These are phyloP conservation scores for Elongisporangium anandrum DNA, from an alignment of 352 stramenopile species.

Conservation along the genomic window DNA sequence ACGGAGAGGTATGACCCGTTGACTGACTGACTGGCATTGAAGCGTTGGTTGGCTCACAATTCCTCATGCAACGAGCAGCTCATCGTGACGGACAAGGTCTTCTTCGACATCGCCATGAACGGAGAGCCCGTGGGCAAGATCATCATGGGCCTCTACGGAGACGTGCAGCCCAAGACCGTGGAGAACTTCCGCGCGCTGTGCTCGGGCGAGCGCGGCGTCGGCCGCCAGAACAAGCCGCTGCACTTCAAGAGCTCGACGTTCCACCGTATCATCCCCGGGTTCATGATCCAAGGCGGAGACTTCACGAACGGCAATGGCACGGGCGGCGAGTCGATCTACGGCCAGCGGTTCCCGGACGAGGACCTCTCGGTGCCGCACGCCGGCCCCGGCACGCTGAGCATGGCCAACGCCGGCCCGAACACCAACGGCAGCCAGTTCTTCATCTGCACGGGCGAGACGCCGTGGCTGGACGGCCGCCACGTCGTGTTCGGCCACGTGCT, in stretches of 20 bases:
- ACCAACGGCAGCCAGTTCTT: conserved; percentile 96
- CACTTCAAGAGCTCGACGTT: conserved; percentile 95
- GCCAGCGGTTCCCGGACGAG: conserved; percentile 91
- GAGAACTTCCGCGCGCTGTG: conserved; percentile 81
- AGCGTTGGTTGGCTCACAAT: conserved; percentile 1
- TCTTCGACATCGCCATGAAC: conserved; percentile 96
- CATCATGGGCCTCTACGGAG: conserved; percentile 73
- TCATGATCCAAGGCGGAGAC: conserved; percentile 94
- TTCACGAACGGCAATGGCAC: conserved; percentile 93
- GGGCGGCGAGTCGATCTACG: conserved; percentile 95
- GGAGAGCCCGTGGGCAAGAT: conserved; percentile 86
- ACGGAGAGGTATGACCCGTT: conserved; percentile 51
- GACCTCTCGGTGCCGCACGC: conserved; percentile 69
- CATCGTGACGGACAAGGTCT: conserved; percentile 87
- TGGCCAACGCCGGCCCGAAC: conserved; percentile 87
- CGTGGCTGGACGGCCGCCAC: conserved; percentile 97
- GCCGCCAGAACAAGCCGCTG: conserved; percentile 90
- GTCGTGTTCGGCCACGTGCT: conserved; percentile 93
- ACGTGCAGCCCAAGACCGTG: conserved; percentile 74
- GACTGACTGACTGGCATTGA: too few relatives aligned
- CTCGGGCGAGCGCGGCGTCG: conserved; percentile 63
- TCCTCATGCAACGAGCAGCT: conserved; percentile 19
- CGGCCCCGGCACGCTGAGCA: conserved; percentile 75
- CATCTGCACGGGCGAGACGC: conserved; percentile 93
- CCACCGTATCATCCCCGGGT: conserved; percentile 96